Percentiles rank a stretch among this genome's conserved stretches.
Evolutionary conservation across 2,329 filamentous ascomycete species (phyloP).

Genomic region (Chrysoporthe austroafricana): DNA sequence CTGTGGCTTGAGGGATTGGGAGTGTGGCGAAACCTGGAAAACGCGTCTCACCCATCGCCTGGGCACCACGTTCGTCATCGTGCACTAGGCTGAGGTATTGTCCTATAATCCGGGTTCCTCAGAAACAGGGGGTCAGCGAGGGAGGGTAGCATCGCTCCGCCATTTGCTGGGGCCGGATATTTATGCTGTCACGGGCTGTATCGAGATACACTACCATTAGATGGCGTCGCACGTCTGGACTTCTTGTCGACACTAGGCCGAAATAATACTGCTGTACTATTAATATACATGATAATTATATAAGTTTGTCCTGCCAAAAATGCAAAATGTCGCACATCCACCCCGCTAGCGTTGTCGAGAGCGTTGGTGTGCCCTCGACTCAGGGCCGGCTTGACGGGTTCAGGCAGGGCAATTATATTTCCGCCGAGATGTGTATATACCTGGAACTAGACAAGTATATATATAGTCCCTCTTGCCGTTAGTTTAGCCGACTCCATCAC

Average conservation of each 20-base stretch:
- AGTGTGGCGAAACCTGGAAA: constrained; percentile 23
- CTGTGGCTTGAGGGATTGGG: constrained; percentile 25
- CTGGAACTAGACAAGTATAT: too few species aligned
- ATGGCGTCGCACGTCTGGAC: too few species aligned
- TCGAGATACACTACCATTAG: not conserved
- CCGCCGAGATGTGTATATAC: not conserved
- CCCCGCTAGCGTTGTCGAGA: not conserved
- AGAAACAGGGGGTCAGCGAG: not conserved
- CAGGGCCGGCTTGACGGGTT: not conserved
- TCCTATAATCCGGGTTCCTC: not conserved
- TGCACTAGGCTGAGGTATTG: constrained; percentile 21
- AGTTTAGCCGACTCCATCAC: too few species aligned
- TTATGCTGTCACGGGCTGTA: not conserved
- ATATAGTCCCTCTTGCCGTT: too few species aligned
- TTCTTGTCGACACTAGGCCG: too few species aligned
- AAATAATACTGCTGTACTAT: too few species aligned
- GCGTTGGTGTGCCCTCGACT: not conserved
- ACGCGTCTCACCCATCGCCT: not conserved
- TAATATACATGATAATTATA: too few species aligned
- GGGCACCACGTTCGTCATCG: constrained; percentile 22
- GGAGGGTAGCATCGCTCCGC: constrained; percentile 20
- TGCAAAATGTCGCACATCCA: not conserved
- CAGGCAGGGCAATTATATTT: not conserved
- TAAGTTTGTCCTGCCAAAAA: too few species aligned
- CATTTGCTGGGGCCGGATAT: constrained; percentile 12